Evolutionary conservation across 805 yeast genomes (phyloP).

Genomic region (Hanseniaspora lachancei): DNA sequence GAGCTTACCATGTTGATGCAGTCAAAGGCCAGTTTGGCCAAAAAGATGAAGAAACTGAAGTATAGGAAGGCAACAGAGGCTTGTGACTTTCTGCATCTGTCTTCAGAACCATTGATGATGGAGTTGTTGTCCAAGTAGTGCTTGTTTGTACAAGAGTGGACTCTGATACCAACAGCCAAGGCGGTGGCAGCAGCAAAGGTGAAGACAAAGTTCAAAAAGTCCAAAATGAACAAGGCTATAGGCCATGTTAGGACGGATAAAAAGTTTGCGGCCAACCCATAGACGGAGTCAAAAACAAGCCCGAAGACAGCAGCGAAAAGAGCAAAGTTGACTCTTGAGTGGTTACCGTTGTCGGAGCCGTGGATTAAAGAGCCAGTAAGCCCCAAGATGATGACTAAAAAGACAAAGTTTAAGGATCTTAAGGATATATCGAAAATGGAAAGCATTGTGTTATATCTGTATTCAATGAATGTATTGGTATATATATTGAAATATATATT

Average conservation of each 20-base stretch:
- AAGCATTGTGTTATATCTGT: constrained; percentile 31
- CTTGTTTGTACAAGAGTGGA: constrained; percentile 70
- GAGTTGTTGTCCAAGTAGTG: constrained; percentile 50
- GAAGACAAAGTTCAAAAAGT: constrained; percentile 81
- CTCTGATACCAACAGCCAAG: constrained; percentile 77
- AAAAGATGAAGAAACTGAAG: constrained; percentile 66
- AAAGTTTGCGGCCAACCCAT: constrained; percentile 67
- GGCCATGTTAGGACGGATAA: constrained; percentile 80
- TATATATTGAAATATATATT: too few relatives aligned
- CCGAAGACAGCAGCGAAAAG: constrained; percentile 84
- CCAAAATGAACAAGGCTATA: constrained; percentile 55
- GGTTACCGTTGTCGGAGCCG: constrained; percentile 33
- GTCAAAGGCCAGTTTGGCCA: constrained; percentile 48
- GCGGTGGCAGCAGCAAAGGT: constrained; percentile 92
- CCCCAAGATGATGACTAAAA: constrained; percentile 71
- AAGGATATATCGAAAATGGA: constrained; percentile 63
- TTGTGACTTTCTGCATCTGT: constrained; percentile 93
- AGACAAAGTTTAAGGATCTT: constrained; percentile 61
- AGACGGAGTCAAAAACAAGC: constrained; percentile 62
- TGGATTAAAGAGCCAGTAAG: constrained; percentile 80
- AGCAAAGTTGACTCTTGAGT: constrained; percentile 68
- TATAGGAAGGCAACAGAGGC: constrained; percentile 69
- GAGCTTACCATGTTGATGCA: constrained; percentile 43
- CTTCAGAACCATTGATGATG: constrained; percentile 60
- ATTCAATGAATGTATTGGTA: neutral